Evolutionary conservation across 1,284 basidiomycete genomes (phyloP).

Genomic region (Termitomyces sp.): DNA sequence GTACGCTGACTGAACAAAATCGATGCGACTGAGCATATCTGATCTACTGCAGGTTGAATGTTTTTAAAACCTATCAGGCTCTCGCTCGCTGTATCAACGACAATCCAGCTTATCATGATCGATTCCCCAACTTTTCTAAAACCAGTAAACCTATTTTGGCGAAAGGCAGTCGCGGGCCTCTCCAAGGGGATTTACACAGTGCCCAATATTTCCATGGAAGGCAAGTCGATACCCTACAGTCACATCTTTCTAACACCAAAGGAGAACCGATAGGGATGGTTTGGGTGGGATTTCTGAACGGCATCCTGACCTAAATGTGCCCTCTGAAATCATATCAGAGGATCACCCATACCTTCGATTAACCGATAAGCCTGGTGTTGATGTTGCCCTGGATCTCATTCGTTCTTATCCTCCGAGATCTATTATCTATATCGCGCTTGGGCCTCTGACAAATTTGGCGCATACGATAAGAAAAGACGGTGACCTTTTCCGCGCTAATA

Average conservation of each 20-base stretch:
- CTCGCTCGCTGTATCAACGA: slow-evolving; percentile 61
- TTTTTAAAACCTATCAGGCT: slow-evolving; percentile 74
- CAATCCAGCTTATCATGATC: slow-evolving; percentile 47
- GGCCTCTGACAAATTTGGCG: slow-evolving; percentile 87
- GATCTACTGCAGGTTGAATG: slow-evolving; percentile 50
- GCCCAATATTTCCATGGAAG: slow-evolving; percentile 87
- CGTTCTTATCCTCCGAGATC: slow-evolving; percentile 51
- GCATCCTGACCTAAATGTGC: slow-evolving; percentile 68
- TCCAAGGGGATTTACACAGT: slow-evolving; percentile 72
- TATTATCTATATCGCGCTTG: slow-evolving; percentile 82
- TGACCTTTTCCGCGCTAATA: slow-evolving; percentile 48
- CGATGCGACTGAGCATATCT: background rate
- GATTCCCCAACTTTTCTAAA: slow-evolving; percentile 58
- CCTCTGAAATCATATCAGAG: slow-evolving; percentile 19
- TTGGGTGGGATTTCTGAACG: slow-evolving; percentile 66
- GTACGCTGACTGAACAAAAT: slow-evolving; percentile 13
- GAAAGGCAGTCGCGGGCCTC: slow-evolving; percentile 65
- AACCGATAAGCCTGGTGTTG: slow-evolving; percentile 46
- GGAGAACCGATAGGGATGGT: slow-evolving; percentile 58
- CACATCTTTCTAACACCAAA: background rate
- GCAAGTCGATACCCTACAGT: slow-evolving; percentile 28
- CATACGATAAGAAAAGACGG: slow-evolving; percentile 58
- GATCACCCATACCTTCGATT: slow-evolving; percentile 47
- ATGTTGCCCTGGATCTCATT: slow-evolving; percentile 70
- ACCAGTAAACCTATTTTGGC: slow-evolving; percentile 56